A percentile compares a stretch with the other conserved stretches of the same genome.
phyloP scores from a whole-genome alignment of 169 alveolate species.

The Amoebophrya sp. region DNA sequence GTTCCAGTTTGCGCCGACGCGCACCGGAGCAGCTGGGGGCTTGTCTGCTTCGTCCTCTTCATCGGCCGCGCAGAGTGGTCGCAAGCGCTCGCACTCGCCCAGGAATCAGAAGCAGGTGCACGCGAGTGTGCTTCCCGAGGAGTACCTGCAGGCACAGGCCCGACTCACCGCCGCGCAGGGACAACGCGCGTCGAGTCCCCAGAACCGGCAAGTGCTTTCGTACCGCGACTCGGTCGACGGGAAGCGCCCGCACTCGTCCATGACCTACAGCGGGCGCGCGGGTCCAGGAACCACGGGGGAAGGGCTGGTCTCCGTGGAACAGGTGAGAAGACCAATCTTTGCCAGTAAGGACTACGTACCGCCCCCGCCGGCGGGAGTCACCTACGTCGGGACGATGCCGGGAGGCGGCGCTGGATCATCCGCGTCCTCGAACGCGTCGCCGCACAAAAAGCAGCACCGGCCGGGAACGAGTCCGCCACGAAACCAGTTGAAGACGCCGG shows the following conservation, averaged over 20 bases:
- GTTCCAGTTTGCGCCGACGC: not conserved
- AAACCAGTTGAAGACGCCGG: too few relatives aligned
- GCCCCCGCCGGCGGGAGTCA: not conserved
- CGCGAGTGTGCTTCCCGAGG: not conserved
- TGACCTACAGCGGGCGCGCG: not conserved
- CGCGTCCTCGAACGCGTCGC: too few relatives aligned
- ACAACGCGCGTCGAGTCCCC: too few relatives aligned
- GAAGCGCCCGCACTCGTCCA: not conserved
- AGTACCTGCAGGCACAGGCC: not conserved
- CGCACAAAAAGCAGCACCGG: too few relatives aligned
- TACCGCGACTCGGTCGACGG: not conserved
- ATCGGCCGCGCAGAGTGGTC: not conserved
- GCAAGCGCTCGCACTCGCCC: not conserved
- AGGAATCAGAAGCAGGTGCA: too few relatives aligned
- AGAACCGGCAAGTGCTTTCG: not conserved
- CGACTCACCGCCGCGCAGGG: not conserved
- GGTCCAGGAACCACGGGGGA: not conserved
- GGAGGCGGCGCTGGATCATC: too few relatives aligned
- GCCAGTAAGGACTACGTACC: not conserved
- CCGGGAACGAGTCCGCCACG: too few relatives aligned
- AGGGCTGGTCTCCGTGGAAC: not conserved
- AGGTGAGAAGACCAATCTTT: not conserved
- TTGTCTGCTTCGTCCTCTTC: not conserved
- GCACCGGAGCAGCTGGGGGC: not conserved
- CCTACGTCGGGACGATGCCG: too few relatives aligned